Evolutionary conservation across 2,329 filamentous ascomycete species (phyloP), one percentile per base, ranked within the genome.

Genomic region (Hypoxylon rubiginosum): DNA sequence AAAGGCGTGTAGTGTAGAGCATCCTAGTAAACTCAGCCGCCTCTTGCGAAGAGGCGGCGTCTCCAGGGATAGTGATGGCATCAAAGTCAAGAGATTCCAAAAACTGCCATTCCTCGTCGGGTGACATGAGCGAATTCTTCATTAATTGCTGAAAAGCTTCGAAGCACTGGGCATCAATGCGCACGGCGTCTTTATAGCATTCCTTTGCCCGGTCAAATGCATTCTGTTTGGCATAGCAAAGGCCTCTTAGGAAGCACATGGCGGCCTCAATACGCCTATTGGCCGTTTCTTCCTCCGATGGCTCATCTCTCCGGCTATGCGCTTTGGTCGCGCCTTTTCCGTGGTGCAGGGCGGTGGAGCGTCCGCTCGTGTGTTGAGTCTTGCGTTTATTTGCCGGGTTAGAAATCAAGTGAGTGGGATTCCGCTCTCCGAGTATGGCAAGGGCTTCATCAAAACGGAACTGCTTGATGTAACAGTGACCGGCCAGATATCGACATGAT

Each of bases 111-210:
- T 97, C 94, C 79, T 97, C 94, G 36, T 92, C 90, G 0, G 94
- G 94, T 51, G 88, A 89, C 88, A 99, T 92, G 67, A 99, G 85
- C 19, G 92, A 92, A 81, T 99, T 99, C 81, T 94, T 93, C 90
- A 98, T 97, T 59, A 99, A 87, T 82, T 98, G 94, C 74, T 97
- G 94, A 76, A 99, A 98, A 0, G 96, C 96, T 80, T 99, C 96
- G 76, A 97, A 98, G 80, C 96, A 99, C 79, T 97, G 94, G 3
- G 98, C 94, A 76, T 99, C 96, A 75, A 99, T 97, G 67, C 92
- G 90, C 49, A 98, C 94, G 1, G 96, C 96, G 74, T 97, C 93
- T 82, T 97, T 98, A 85, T 98, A 99, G 82, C 96, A 98, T 74
- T 98, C 94, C 79, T 97, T 97, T 56, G 96, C 96, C 34, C 94